Evolutionary conservation across 73 alveolate genomes (phyloP), one percentile per base, ranked within the genome.

Genomic region (Breviolum minutum): DNA sequence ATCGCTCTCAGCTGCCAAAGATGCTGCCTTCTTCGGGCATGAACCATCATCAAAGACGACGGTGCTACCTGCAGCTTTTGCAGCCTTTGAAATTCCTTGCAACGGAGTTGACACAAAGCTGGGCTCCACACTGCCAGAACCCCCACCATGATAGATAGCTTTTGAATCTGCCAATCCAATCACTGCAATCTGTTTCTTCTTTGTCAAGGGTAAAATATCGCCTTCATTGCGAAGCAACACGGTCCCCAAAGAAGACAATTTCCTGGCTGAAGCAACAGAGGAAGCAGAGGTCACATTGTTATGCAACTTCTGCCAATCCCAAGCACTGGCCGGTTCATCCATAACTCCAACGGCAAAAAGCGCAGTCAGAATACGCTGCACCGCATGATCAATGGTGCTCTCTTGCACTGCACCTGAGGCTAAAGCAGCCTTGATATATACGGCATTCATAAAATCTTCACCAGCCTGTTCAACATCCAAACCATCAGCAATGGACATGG

Each of bases 201-300:
- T 61, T 22, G 32, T 22, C 48, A 48, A n/a, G 81, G 95, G 95
- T 70, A 87, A 30, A 26, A 63, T 61, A 29, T 71, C 73, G 27
- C 97, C 97, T 54, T 90, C 97, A 62, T 90, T 90, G 69, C 87
- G 76, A 73, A 90, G 76, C 84, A 90, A 82, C 74, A 90, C 97
- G 26, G 97, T 90, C 77, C 88, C 86, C 97, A 62, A 13, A 30
- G 88, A 40, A 7, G 88, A 30, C 24, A 90, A 74, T 24, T 27
- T 70, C 10, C 97, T 69, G 30, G 97, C 97, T 20, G 86, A 90
- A 12, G 97, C 74, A 7, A 60, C 97, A 14, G 97, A 90, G 74
- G 97, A 73, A 62, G 68, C 63, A 7, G 97, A 70, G 71, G 97
- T 90, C 22, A 90, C 97, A 48, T 90, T 90, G 40, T 24, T 16